These are phyloP conservation scores for Populus nigra DNA, from an alignment of 345 rosid species.

Conservation along the genomic window DNA sequence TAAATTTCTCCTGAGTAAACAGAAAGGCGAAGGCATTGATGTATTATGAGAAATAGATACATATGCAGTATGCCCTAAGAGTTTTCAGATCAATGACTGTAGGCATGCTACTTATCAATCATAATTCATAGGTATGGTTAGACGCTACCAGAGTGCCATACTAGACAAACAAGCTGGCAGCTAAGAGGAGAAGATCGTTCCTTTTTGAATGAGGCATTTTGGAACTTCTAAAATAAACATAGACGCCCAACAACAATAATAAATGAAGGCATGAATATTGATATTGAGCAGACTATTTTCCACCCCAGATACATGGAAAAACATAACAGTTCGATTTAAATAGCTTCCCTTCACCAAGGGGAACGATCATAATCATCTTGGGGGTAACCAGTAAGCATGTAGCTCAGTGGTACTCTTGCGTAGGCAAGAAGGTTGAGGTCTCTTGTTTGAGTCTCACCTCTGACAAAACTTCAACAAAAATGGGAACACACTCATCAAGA, in stretches of 20 bases:
- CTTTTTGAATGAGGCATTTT: not conserved
- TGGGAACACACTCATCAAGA: not conserved
- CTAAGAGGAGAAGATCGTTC: not conserved
- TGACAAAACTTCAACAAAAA: not conserved
- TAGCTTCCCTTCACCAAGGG: not conserved
- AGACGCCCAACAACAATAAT: not conserved
- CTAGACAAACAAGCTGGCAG: not conserved
- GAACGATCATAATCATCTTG: not conserved
- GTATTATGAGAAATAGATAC: not conserved
- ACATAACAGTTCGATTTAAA: not conserved
- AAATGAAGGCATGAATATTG: not conserved
- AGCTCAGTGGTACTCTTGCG: not conserved
- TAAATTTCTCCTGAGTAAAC: conserved; percentile 24
- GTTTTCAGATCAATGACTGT: not conserved
- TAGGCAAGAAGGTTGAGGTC: not conserved
- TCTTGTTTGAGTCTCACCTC: not conserved
- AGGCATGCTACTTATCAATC: not conserved
- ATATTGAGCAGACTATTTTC: no score
- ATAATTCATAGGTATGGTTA: not conserved
- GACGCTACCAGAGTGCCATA: not conserved
- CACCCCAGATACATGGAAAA: not conserved
- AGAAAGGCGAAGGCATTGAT: not conserved
- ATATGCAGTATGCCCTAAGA: not conserved
- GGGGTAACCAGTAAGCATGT: not conserved
- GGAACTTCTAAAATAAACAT: not conserved